Evolutionary conservation across 805 yeast species (phyloP).

Genomic region (Wickerhamiella parazyma): DNA sequence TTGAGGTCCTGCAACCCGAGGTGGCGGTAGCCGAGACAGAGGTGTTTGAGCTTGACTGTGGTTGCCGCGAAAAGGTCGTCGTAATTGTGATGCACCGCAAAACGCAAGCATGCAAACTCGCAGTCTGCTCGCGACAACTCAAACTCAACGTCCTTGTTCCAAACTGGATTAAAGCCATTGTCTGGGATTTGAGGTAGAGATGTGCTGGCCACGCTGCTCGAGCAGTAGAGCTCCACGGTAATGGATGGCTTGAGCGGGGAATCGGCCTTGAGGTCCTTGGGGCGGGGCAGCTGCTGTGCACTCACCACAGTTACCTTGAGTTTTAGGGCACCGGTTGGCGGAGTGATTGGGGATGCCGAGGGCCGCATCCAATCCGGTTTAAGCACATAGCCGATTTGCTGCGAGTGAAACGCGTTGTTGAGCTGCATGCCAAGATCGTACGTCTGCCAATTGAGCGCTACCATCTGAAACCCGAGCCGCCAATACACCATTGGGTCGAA

Average conservation of each 20-base stretch:
- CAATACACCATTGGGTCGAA: constrained; percentile 70
- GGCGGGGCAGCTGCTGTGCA: constrained; percentile 74
- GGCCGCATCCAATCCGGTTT: constrained; percentile 41
- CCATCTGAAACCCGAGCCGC: constrained; percentile 84
- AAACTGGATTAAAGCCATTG: constrained; percentile 80
- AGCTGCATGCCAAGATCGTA: constrained; percentile 80
- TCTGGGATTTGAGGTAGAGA: constrained; percentile 32
- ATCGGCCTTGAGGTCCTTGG: constrained; percentile 36
- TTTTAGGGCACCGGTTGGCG: neutral
- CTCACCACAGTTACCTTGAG: constrained; percentile 43
- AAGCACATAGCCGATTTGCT: constrained; percentile 50
- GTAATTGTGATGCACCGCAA: constrained; percentile 23
- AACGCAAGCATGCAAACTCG: constrained; percentile 27
- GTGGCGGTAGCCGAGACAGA: constrained; percentile 73
- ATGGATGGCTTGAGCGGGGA: constrained; percentile 48
- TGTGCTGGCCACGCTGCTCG: constrained; percentile 11
- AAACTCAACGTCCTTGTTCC: constrained; percentile 49
- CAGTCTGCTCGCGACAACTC: constrained; percentile 23
- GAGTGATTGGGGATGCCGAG: constrained; percentile 1
- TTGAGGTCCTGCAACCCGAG: constrained; percentile 59
- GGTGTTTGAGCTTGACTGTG: constrained; percentile 45
- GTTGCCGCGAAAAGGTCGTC: constrained; percentile 40
- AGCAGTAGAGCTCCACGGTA: constrained; percentile 44
- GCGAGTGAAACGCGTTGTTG: constrained; percentile 62
- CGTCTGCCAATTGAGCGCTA: constrained; percentile 94